Evolutionary conservation across 1,284 basidiomycete genomes (phyloP).

Genomic region (Athelia sp.): DNA sequence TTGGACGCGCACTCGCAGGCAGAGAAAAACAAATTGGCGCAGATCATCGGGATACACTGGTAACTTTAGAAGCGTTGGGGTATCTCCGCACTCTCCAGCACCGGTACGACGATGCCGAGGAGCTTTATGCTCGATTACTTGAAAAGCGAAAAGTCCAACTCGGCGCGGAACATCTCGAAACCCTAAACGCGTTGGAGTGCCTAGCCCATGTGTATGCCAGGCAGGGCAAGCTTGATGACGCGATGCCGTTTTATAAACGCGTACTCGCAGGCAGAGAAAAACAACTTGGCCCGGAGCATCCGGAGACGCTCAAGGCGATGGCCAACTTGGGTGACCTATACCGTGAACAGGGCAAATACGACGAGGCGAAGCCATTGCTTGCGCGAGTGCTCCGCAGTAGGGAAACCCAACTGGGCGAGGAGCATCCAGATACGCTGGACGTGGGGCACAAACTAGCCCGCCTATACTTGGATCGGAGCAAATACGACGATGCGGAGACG

Average conservation of each 20-base stretch:
- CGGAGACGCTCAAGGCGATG: background rate
- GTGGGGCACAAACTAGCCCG: background rate
- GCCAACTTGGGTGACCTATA: background rate
- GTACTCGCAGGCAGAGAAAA: background rate
- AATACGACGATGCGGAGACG: background rate
- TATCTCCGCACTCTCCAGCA: background rate
- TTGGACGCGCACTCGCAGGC: background rate
- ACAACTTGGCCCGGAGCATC: background rate
- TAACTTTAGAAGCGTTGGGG: background rate
- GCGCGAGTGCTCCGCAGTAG: background rate
- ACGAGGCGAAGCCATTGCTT: background rate
- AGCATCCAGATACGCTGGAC: conserved; percentile 1
- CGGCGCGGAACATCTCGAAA: background rate
- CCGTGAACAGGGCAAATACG: background rate
- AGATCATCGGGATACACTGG: background rate
- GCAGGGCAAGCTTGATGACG: background rate
- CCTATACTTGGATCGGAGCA: background rate
- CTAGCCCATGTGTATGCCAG: background rate
- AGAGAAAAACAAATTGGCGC: background rate
- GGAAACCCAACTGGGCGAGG: background rate
- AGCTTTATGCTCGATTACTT: background rate
- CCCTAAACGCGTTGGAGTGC: background rate
- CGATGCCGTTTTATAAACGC: background rate
- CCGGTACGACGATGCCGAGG: background rate
- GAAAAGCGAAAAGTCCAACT: background rate